Conservation (phyloP, 1,284 basidiomycete species). For the Pholiota adiposa region DNA sequence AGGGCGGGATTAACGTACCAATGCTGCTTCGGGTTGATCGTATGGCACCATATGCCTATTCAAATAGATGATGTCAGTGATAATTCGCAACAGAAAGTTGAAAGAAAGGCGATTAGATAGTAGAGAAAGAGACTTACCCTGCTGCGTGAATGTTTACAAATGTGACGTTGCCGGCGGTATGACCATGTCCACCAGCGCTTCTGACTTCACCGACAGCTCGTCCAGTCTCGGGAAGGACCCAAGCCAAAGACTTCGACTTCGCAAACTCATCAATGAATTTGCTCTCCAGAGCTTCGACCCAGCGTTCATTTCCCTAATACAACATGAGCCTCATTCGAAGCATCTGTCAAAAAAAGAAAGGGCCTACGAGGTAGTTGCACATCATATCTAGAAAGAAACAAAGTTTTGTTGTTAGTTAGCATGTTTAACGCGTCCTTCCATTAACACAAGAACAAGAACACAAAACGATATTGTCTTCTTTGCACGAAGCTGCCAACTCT, state of each 20-base stretch:
- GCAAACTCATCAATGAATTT: constrained; percentile 67
- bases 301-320: constrained; percentile 68
- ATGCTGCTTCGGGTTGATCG: constrained; percentile 81
- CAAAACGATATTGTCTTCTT: constrained; percentile 1
- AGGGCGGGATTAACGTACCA: constrained; percentile 47
- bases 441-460: constrained; percentile 6
- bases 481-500: constrained; percentile 4
- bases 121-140: constrained; percentile 47
- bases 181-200: constrained; percentile 62
- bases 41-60: constrained; percentile 83
- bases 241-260: constrained; percentile 54
- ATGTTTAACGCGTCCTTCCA: constrained; percentile 8
- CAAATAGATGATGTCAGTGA: constrained; percentile 17
- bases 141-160: constrained; percentile 76
- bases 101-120: neutral
- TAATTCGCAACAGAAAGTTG: neutral
- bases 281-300: constrained; percentile 67
- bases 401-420: constrained; percentile 6
- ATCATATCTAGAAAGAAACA: constrained; percentile 62
- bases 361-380: constrained; percentile 74
- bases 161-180: constrained; percentile 74
- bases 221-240: constrained; percentile 52
- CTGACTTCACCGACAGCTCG: constrained; percentile 60
- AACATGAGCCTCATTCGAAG: neutral
- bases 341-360: neutral